Evolutionary conservation across 805 yeast species (phyloP).

Genomic region (Candida taoyuanica): DNA sequence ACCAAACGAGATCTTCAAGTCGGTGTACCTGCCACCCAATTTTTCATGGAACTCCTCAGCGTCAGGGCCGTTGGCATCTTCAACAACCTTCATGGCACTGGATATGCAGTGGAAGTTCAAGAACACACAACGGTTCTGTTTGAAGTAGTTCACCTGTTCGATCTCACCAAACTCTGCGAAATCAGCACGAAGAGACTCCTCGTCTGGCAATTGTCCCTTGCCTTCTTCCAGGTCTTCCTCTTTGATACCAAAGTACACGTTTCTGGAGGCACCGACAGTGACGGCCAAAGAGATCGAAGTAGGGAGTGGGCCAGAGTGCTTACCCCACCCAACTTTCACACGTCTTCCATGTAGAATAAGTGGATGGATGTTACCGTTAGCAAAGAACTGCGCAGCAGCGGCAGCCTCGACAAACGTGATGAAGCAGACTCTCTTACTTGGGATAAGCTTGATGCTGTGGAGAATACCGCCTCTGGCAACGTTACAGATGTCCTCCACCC

Average conservation of each 20-base stretch:
- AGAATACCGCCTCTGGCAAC: constrained; percentile 74
- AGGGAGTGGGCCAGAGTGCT: constrained; percentile 58
- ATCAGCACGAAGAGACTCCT: constrained; percentile 49
- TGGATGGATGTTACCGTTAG: constrained; percentile 54
- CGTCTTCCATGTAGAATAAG: constrained; percentile 57
- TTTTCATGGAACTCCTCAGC: constrained; percentile 33
- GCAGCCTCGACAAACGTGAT: constrained; percentile 62
- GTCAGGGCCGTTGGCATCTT: constrained; percentile 43
- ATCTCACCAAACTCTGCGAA: constrained; percentile 62
- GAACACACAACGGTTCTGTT: constrained; percentile 69
- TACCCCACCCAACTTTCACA: constrained; percentile 66
- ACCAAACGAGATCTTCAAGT: constrained; percentile 62
- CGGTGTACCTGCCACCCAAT: constrained; percentile 43
- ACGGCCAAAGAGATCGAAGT: constrained; percentile 57
- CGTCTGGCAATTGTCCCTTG: constrained; percentile 38
- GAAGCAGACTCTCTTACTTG: constrained; percentile 57
- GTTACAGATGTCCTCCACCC: constrained; percentile 71
- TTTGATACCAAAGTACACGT: constrained; percentile 64
- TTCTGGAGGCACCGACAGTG: constrained; percentile 71
- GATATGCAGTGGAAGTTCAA: constrained; percentile 61
- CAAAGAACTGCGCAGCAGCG: constrained; percentile 63
- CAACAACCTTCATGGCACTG: constrained; percentile 61
- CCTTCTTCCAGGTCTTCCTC: constrained; percentile 30
- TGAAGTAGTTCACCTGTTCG: constrained; percentile 72
- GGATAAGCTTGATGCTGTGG: constrained; percentile 50